Evolutionary conservation across 306 rosid species (phyloP).

Genomic region (Lupinus albus): DNA sequence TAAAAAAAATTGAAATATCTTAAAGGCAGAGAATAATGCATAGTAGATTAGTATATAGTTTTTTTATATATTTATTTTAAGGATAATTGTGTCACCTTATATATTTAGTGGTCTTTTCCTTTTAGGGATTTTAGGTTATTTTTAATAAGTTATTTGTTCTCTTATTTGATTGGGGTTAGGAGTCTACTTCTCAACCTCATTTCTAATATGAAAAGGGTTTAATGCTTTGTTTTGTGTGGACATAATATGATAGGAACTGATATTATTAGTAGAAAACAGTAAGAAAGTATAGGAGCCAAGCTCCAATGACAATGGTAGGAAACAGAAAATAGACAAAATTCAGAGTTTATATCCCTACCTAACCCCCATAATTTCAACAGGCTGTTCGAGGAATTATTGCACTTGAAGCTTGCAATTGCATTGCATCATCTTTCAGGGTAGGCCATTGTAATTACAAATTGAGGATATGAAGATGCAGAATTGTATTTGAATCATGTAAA

Average conservation of each 20-base stretch:
- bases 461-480: constrained; percentile 1
- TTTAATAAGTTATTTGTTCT: no score
- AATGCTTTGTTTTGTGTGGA: not conserved
- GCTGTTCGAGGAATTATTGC: constrained; percentile 77
- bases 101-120: not conserved
- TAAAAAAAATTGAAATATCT: not conserved
- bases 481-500: not conserved
- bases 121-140: not conserved
- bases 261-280: no score
- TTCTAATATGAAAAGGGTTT: not conserved
- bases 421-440: constrained; percentile 75
- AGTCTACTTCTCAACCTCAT: not conserved
- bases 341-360: not conserved
- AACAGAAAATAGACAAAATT: no score
- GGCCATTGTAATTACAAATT: constrained; percentile 28
- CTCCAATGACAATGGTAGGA: no score
- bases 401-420: constrained; percentile 93
- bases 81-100: not conserved
- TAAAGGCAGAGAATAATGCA: not conserved
- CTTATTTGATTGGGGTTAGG: not conserved
- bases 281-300: no score
- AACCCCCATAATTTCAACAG: not conserved
- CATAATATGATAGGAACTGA: not conserved
- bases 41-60: not conserved
- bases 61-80: no score